These are phyloP conservation scores for Eruca vesicaria DNA, from an alignment of 441 rosid species.

Conservation along the genomic window DNA sequence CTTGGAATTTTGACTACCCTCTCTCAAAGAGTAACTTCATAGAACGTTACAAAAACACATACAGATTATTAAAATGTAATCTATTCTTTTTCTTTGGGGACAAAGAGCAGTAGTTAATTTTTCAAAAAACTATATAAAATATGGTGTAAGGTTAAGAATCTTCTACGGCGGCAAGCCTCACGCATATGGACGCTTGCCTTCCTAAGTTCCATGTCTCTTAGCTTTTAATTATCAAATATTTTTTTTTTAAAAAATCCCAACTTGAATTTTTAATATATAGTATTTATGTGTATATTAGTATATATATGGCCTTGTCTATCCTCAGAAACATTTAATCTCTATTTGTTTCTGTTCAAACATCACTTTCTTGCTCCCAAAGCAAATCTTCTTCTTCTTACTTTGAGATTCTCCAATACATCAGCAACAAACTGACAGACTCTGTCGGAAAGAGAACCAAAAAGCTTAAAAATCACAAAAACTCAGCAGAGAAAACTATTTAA, in stretches of 20 bases:
- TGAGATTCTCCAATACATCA: neutral
- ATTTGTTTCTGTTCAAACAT: slow-evolving; percentile 5
- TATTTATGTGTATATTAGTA: slow-evolving; percentile 1
- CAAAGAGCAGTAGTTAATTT: neutral
- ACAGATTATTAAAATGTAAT: neutral
- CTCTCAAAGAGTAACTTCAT: slow-evolving; percentile 13
- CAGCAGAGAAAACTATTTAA: too few species aligned
- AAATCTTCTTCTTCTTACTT: slow-evolving; percentile 2
- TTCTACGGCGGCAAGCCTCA: slow-evolving; percentile 33
- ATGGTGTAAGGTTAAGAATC: neutral
- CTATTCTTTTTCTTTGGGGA: neutral
- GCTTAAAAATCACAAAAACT: neutral
- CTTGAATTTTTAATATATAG: slow-evolving; percentile 14
- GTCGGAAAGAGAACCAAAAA: neutral
- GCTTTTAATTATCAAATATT: neutral
- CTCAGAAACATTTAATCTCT: neutral
- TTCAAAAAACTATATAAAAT: neutral
- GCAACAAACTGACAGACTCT: neutral
- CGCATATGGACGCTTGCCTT: slow-evolving; percentile 8
- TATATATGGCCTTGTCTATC: slow-evolving; percentile 19
- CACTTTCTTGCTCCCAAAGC: slow-evolving; percentile 31
- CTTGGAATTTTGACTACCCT: slow-evolving; percentile 28
- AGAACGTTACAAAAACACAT: neutral
- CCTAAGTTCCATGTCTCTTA: neutral
- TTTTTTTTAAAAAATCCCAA: neutral